Evolutionary conservation across 768 basidiomycete species (phyloP), one percentile per base, ranked within the genome.

Genomic region (Termitomyces sp.): DNA sequence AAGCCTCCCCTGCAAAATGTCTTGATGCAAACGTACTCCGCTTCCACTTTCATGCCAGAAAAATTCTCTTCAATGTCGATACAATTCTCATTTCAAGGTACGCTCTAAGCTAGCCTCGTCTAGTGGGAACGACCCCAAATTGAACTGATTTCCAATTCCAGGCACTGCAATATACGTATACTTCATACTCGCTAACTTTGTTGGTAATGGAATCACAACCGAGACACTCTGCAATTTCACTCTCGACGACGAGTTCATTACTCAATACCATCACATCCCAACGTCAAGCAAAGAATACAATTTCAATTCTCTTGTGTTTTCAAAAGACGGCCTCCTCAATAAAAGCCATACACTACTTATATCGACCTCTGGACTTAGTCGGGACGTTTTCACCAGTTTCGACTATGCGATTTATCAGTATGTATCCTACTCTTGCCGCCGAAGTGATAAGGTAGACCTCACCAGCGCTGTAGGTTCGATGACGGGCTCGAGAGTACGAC

Each of bases 341-440:
- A 43, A 44, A 1, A 54, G 66, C 9, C 75, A 76, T 50, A 65
- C 63, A 6, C 59, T 76, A 5, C 46, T 67, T 3, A 71, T 77
- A 54, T 66, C 68, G 1, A 73, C 72, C 3, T 65, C 69, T 10
- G 73, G 70, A 9, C 46, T 67, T 2, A 54, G 68, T 45, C 57
- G 62, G 14, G 50, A 67, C 41, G 62, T 73, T n/a, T 77, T 67
- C 53, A 64, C 75, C 25, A 73, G 68, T 52, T 77, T 77, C 61
- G 75, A 77, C 59, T 75, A 74, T 65, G 75, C 73, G 8, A 67
- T 71, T 19, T 77, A 77, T 62, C 75, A 73, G 76, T 76, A 54
- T 54, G 74, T 62, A 17, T 19, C 23, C 21, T n/a, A n/a, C n/a
- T 1, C 27, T 37, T 35, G 2, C 8, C 4, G 7, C 42, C 4